Evolutionary conservation across 1,139 yeast genomes (phyloP), one percentile per base, ranked within the genome.

Genomic region (Scheffersomyces cryptocercus): DNA sequence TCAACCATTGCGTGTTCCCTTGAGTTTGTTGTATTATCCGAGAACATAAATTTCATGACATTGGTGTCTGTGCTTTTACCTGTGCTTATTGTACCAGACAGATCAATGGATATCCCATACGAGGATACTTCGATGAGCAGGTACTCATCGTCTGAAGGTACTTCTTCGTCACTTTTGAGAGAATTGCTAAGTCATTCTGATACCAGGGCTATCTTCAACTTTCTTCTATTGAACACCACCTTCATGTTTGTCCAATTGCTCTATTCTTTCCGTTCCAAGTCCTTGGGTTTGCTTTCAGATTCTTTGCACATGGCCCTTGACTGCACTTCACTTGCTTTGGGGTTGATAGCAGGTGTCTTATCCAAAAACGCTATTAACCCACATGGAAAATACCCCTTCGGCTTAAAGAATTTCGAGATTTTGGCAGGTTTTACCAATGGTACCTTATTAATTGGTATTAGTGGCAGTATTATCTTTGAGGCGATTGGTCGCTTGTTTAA

Each of bases 401-500:
- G 97, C 0, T 72, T 91, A 45, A 77, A 83, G 11, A 82, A 89
- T 61, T 84, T 93, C 39, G 99, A 91, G 59, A 89, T 95, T 1
- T 73, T 95, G 46, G 95, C 97, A 0, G 99, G 99, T 0, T 93
- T 93, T 56, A 88, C 98, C 5, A 93, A 93, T 62, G 99, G 97
- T 8, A 85, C 95, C 5, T 66, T 93, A 39, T 71, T 93, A 39
- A 68, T 95, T 28, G 97, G 96, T 2, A 93, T 93, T 38, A 90
- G 93, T 28, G 85, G 88, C 14, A 93, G 96, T 15, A 91, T 95
- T 39, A 74, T 88, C 29, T 82, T 88, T 49, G 97, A 93, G 63
- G 95, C 98, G 0, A 55, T 88, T 29, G 95, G 90, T 40, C 75
- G 99, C 46, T 75, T 93, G 31, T 72, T 82, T 41, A 76, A 82